Conservation (phyloP, 2,329 filamentous ascomycete species). For the Ceratocystis alfenasii region DNA sequence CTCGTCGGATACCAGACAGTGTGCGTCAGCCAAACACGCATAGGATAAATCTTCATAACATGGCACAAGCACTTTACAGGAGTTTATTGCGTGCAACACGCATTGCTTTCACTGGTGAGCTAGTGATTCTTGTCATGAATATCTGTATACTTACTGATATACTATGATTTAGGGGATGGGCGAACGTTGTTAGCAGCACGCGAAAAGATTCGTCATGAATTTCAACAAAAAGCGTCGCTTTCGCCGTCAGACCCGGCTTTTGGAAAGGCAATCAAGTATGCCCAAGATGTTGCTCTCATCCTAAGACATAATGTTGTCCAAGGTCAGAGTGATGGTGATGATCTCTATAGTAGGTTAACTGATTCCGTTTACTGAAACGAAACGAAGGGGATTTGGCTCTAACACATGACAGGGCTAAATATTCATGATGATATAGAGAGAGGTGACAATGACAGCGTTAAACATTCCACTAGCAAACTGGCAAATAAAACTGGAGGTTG, state of each 20-base stretch:
- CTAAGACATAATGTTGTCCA: constrained; percentile 80
- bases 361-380: not conserved
- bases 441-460: constrained; percentile 86
- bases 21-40: not conserved
- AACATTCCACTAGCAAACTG: constrained; percentile 29
- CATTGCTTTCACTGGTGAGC: constrained; percentile 68
- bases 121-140: not conserved
- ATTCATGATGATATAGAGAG: constrained; percentile 88
- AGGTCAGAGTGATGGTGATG: constrained; percentile 44
- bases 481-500: constrained; percentile 16
- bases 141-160: constrained; percentile 12
- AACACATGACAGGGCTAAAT: constrained; percentile 49
- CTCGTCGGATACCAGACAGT: not conserved
- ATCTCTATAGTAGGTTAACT: constrained; percentile 49
- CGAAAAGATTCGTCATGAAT: constrained; percentile 58
- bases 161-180: constrained; percentile 50
- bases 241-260: constrained; percentile 46
- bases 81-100: constrained; percentile 67
- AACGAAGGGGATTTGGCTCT: not conserved
- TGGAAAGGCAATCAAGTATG: constrained; percentile 58
- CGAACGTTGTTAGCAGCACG: constrained; percentile 58
- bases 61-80: constrained; percentile 69
- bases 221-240: constrained; percentile 54
- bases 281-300: constrained; percentile 69
- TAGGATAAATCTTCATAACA: constrained; percentile 25